Evolutionary conservation across 345 rosid genomes (phyloP), one percentile per base, ranked within the genome.

Genomic region (Boechera stricta): DNA sequence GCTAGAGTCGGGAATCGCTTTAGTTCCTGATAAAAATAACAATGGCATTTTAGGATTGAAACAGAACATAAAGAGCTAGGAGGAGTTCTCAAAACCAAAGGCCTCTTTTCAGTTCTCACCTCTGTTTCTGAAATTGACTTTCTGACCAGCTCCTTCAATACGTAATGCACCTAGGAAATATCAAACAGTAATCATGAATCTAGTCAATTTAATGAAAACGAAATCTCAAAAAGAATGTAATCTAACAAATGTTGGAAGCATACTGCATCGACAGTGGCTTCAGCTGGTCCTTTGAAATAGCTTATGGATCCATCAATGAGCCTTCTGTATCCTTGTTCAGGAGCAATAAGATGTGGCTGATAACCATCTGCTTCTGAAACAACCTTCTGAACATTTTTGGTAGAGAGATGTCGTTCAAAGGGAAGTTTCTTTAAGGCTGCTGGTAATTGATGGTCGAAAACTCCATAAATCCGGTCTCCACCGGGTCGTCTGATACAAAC

Each of bases 401-500:
- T 71, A 41, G 98, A 92, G 74, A 95, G 93, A 82, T 95, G 98
- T 21, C 94, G 92, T 69, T 95, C 99, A 79, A 95, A 88, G 4
- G 99, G 99, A 67, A 95, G 96, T 84, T 95, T 95, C 83, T 95
- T 95, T n/a, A 95, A 81, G 80, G 97, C 98, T 81, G 99, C 99
- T 36, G 99, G 99, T 56, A 93, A 85, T 66, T 95, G 98, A 83
- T 95, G 91, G 71, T 95, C 98, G 73, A 95, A 95, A 76, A 95
- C 98, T 74, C 97, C 97, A 75, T 95, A 95, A 71, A 95, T 92
- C 21, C 96, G 87, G 74, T 92, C 99, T 71, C 98, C 99, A 83
- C 99, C 97, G 38, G 99, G 96, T 75, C 98, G 92, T 79, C 99
- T 95, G 86, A 78, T 75, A 62, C 61, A 84, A 62, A 51, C n/a